Conservation (phyloP, 2,329 filamentous ascomycete species). For the Sarocladium oryzae region DNA sequence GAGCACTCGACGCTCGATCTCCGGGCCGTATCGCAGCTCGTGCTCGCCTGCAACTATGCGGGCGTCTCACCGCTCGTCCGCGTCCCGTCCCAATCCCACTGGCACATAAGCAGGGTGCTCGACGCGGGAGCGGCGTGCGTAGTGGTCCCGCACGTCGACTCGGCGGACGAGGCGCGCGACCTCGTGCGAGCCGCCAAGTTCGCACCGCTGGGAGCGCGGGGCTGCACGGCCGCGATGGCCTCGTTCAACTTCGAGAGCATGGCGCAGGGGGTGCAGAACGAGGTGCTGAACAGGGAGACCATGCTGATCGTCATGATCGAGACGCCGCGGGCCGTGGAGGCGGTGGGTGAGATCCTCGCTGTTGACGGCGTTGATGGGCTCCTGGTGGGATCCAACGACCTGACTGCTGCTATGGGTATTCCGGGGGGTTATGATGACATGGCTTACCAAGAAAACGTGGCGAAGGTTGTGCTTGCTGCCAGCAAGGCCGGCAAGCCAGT, state of each 20-base stretch:
- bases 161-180: constrained; percentile 28
- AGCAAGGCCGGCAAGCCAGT: too few species aligned
- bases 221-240: constrained; percentile 29
- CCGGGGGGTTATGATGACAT: constrained; percentile 31
- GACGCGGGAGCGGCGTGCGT: constrained; percentile 34
- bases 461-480: too few species aligned
- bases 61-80: constrained; percentile 35
- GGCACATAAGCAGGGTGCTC: constrained; percentile 30
- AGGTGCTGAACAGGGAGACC: constrained; percentile 26
- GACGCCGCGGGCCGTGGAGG: constrained; percentile 29
- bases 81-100: constrained; percentile 28
- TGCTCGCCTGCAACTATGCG: constrained; percentile 30
- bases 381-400: constrained; percentile 33
- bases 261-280: constrained; percentile 26
- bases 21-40: constrained; percentile 27
- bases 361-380: constrained; percentile 33
- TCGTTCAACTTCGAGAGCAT: constrained; percentile 27
- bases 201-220: constrained; percentile 28
- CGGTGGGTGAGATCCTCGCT: constrained; percentile 32
- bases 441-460: too few species aligned
- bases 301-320: constrained; percentile 38
- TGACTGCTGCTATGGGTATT: constrained; percentile 32
- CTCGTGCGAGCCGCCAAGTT: constrained; percentile 31
- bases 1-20: constrained; percentile 35
- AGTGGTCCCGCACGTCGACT: constrained; percentile 33